Evolutionary conservation across 2,329 filamentous ascomycete species (phyloP).

Genomic region (Clonostachys sp.): DNA sequence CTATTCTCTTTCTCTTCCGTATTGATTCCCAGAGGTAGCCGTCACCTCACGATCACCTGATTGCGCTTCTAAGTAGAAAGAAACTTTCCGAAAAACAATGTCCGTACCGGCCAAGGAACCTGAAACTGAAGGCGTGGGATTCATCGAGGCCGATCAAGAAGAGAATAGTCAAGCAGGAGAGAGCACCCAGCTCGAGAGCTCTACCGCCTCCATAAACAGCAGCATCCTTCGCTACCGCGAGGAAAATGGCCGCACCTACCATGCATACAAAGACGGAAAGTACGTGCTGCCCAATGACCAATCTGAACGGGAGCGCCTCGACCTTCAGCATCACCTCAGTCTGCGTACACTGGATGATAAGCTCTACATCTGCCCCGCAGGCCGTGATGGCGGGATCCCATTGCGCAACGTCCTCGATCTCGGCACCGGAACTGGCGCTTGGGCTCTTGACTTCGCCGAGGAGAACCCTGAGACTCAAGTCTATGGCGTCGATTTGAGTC

Average conservation of each 20-base stretch:
- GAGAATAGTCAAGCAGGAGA: too few species aligned
- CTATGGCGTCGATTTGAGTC: constrained; percentile 23
- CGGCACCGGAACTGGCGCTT: constrained; percentile 21
- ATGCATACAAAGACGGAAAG: constrained; percentile 25
- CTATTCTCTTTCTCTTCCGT: too few species aligned
- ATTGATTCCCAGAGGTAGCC: too few species aligned
- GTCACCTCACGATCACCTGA: too few species aligned
- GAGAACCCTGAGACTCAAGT: constrained; percentile 25
- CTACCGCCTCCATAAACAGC: constrained; percentile 14
- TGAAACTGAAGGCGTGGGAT: too few species aligned
- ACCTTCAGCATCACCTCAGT: constrained; percentile 28
- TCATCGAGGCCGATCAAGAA: too few species aligned
- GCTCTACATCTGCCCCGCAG: constrained; percentile 17
- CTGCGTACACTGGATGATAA: constrained; percentile 20
- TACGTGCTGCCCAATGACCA: constrained; percentile 11
- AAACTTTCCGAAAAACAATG: too few species aligned
- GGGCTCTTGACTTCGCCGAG: constrained; percentile 33
- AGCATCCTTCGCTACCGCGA: constrained; percentile 26
- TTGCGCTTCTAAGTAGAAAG: too few species aligned
- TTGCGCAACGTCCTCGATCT: constrained; percentile 20
- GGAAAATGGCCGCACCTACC: constrained; percentile 32
- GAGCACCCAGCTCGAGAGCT: constrained; percentile 7
- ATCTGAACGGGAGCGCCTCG: too few species aligned
- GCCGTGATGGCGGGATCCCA: constrained; percentile 6
- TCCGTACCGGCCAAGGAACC: too few species aligned